These are phyloP conservation scores for Phytopythium cucurbitacearum DNA, from an alignment of 352 stramenopile genomes.

Conservation along the genomic window DNA sequence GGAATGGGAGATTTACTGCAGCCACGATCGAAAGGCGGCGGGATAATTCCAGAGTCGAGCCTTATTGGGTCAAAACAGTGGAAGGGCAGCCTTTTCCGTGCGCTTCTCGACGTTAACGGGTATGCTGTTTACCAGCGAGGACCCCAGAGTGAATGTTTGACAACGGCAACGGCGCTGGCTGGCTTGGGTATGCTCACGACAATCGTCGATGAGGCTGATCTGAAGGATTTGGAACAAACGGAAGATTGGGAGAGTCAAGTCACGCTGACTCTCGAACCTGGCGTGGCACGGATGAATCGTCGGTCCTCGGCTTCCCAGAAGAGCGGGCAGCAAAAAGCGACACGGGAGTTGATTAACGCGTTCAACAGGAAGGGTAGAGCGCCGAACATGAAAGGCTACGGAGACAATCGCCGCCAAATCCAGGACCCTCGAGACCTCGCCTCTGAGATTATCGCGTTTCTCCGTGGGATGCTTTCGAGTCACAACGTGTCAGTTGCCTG, in stretches of 20 bases:
- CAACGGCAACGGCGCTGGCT: conserved; percentile 29
- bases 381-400: conserved; percentile 8
- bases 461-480: conserved; percentile 22
- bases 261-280: conserved; percentile 35
- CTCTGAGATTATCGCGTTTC: conserved; percentile 31
- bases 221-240: conserved; percentile 29
- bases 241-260: conserved; percentile 49
- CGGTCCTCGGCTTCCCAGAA: conserved; percentile 26
- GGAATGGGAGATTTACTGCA: conserved; percentile 53
- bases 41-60: conserved; percentile 39
- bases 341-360: conserved; percentile 26
- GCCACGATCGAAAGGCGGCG: conserved; percentile 48
- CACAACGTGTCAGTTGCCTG: conserved; percentile 15
- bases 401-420: conserved; percentile 5
- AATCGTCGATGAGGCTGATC: conserved; percentile 31
- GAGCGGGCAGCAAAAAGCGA: conserved; percentile 19
- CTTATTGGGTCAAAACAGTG: conserved; percentile 61
- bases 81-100: conserved; percentile 52
- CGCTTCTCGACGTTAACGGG: conserved; percentile 38
- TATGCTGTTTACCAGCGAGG: conserved; percentile 44
- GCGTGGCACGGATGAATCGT: conserved; percentile 33
- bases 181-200: conserved; percentile 37
- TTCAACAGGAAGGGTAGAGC: conserved; percentile 32
- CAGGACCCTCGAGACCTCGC: conserved; percentile 23
- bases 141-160: conserved; percentile 27